Percentiles rank a stretch among this genome's conserved stretches.
phyloP scores from a whole-genome alignment of 495 filamentous ascomycete species.

The Penicillium pancosmium region DNA sequence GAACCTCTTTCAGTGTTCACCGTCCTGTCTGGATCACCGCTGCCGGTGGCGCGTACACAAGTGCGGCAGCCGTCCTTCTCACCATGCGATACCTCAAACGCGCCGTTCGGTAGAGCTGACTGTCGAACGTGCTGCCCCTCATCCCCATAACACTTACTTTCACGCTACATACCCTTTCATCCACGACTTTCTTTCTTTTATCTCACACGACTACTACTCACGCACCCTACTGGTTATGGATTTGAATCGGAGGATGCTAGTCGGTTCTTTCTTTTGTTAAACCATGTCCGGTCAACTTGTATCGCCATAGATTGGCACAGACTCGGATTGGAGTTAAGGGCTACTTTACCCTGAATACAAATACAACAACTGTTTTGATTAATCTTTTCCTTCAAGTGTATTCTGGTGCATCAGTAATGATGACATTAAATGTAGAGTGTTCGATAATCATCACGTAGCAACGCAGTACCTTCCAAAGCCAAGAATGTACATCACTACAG shows the following conservation, averaged over 20 bases:
- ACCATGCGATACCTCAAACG: constrained; percentile 43
- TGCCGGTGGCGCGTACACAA: constrained; percentile 43
- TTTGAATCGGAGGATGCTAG: constrained; percentile 5
- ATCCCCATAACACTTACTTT: background rate
- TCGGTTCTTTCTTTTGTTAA: constrained; percentile 25
- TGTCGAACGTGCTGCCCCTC: background rate
- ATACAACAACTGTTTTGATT: background rate
- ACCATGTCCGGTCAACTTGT: constrained; percentile 12
- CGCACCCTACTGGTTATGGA: constrained; percentile 17
- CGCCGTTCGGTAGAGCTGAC: constrained; percentile 13
- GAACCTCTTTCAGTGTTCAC: constrained; percentile 42
- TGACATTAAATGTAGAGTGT: background rate
- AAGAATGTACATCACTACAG: background rate
- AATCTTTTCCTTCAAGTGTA: background rate
- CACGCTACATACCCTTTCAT: constrained; percentile 11
- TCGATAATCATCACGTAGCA: background rate
- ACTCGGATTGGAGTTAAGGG: constrained; percentile 22
- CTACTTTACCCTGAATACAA: constrained; percentile 30
- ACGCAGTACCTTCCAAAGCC: background rate
- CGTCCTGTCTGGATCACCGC: constrained; percentile 48
- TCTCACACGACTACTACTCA: constrained; percentile 3
- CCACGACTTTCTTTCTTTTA: constrained; percentile 3
- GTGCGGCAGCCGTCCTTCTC: constrained; percentile 40
- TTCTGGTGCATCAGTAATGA: background rate
- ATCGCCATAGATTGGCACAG: constrained; percentile 26